Evolutionary conservation across 352 stramenopile genomes (phyloP).

Genomic region (Thalassiosira exigua): DNA sequence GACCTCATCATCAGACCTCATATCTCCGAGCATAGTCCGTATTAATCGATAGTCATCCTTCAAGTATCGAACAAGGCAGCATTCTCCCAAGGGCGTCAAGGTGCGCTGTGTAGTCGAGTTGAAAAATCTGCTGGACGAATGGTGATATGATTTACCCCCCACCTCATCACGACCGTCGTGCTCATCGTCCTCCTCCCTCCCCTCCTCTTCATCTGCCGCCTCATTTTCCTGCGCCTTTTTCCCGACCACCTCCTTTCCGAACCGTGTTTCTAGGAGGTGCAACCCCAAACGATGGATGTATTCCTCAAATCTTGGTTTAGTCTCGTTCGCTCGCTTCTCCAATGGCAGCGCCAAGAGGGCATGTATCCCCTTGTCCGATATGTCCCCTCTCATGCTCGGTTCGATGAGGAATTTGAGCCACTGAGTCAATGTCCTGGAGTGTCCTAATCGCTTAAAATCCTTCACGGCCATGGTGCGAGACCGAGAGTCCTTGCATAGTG

Average conservation of each 20-base stretch:
- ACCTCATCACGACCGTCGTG: no score
- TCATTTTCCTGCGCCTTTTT: conserved; percentile 15
- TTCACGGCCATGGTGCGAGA: background rate
- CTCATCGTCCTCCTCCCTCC: no score
- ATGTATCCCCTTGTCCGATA: conserved; percentile 8
- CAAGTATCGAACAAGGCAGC: conserved; percentile 23
- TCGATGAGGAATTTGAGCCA: conserved; percentile 30
- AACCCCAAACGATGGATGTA: conserved; percentile 18
- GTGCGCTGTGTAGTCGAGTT: background rate
- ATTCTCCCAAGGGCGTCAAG: conserved; percentile 27
- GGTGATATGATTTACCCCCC: background rate
- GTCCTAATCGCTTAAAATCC: conserved; percentile 4
- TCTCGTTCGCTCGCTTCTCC: background rate
- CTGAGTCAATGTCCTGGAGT: conserved; percentile 1
- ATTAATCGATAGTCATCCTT: conserved; percentile 28
- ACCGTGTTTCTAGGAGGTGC: conserved; percentile 9
- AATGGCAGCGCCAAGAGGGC: conserved; percentile 28
- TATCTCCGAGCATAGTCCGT: no score
- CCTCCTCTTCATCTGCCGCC: no score
- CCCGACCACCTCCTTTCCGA: background rate
- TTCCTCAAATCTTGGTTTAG: conserved; percentile 12
- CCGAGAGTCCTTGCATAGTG: conserved; percentile 19
- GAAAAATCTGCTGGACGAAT: conserved; percentile 17
- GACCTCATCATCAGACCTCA: conserved; percentile 3
- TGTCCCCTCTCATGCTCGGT: background rate